A percentile compares a stretch with the other conserved stretches of the same genome.
Conservation (phyloP, 139 green algal species). For the Picochlorum costavermella region DNA sequence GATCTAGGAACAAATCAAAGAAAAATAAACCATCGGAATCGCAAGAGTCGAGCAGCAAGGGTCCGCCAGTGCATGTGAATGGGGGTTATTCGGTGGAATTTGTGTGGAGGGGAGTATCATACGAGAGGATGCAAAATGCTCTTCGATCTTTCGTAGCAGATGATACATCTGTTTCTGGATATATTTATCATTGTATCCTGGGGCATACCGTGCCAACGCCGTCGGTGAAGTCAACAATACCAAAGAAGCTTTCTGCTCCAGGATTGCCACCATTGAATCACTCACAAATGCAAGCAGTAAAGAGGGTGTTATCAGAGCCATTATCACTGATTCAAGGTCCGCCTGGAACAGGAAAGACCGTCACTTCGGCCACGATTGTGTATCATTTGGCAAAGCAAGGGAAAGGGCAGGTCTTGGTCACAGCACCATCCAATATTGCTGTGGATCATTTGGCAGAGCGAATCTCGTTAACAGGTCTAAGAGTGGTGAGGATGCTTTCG, state of each 20-base stretch:
- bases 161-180: constrained; percentile 67
- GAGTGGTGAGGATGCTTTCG: constrained; percentile 87
- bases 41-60: background rate
- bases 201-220: constrained; percentile 64
- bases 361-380: constrained; percentile 91
- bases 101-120: constrained; percentile 86
- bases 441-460: constrained; percentile 97
- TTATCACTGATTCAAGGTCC: constrained; percentile 84
- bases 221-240: constrained; percentile 33
- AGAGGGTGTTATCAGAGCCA: constrained; percentile 65
- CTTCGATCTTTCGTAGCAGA: constrained; percentile 83
- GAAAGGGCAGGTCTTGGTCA: constrained; percentile 84
- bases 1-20: background rate
- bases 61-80: constrained; percentile 50
- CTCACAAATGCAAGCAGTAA: constrained; percentile 67
- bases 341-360: constrained; percentile 96
- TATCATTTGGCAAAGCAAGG: constrained; percentile 75
- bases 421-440: constrained; percentile 91
- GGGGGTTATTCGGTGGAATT: constrained; percentile 83
- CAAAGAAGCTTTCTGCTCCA: constrained; percentile 58
- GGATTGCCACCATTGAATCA: constrained; percentile 92
- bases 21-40: background rate
- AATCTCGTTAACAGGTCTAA: constrained; percentile 79
- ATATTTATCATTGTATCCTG: constrained; percentile 69
- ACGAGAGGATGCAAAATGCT: constrained; percentile 85